These are phyloP conservation scores for Fusarium albidum DNA, from an alignment of 2,329 filamentous ascomycete species.

Conservation along the genomic window DNA sequence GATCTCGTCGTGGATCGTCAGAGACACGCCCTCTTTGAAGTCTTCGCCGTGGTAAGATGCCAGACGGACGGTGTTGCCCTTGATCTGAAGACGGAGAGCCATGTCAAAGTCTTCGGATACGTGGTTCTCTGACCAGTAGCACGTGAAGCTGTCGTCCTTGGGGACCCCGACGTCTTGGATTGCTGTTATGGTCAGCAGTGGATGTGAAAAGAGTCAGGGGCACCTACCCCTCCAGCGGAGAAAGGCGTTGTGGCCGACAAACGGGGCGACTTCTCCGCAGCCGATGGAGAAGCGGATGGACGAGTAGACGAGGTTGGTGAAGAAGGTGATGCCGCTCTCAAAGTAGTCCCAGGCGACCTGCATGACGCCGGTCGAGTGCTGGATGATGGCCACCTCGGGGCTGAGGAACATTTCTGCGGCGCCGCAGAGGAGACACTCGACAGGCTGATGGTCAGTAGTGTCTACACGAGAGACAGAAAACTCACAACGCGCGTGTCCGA, in stretches of 20 bases:
- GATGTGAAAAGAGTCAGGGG: constrained; percentile 1
- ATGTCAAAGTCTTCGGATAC: constrained; percentile 85
- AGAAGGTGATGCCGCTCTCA: constrained; percentile 78
- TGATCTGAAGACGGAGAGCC: constrained; percentile 73
- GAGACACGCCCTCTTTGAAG: constrained; percentile 77
- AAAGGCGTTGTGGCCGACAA: constrained; percentile 81
- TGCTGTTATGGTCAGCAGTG: too few species aligned
- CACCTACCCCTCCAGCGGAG: constrained; percentile 66
- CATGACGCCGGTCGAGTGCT: constrained; percentile 80
- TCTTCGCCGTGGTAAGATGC: constrained; percentile 73
- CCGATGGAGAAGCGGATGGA: constrained; percentile 75
- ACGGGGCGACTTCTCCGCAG: constrained; percentile 76
- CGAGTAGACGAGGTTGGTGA: constrained; percentile 80
- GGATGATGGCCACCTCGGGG: constrained; percentile 75
- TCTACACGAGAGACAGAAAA: too few species aligned
- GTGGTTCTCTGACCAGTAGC: constrained; percentile 78
- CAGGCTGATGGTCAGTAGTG: constrained; percentile 46
- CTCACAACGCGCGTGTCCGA: constrained; percentile 65
- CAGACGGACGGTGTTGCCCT: constrained; percentile 73
- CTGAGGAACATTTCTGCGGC: constrained; percentile 75
- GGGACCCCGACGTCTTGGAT: too few species aligned
- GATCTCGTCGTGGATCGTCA: constrained; percentile 77
- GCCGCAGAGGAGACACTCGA: constrained; percentile 73
- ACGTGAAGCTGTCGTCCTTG: constrained; percentile 59
- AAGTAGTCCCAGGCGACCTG: constrained; percentile 77